A percentile compares a stretch with the other conserved stretches of the same genome.
Evolutionary conservation across 2,329 filamentous ascomycete species (phyloP).

Genomic region (Verticillium nonalfalfae): DNA sequence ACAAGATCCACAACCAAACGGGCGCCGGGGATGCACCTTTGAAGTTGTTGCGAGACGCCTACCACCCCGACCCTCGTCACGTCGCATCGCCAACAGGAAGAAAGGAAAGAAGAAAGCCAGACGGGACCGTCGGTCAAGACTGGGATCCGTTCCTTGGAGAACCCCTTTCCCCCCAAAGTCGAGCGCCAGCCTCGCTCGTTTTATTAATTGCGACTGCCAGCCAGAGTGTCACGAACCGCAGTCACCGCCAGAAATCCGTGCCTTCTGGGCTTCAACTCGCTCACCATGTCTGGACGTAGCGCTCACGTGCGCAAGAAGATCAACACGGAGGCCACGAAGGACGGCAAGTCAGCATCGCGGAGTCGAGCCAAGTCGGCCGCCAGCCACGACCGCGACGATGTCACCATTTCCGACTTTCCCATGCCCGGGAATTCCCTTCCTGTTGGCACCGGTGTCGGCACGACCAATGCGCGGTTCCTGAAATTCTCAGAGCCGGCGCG

Average conservation of each 20-base stretch:
- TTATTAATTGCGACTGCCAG: background rate
- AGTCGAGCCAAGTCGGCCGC: slow-evolving; percentile 28
- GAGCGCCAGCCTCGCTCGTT: background rate
- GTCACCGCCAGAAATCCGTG: background rate
- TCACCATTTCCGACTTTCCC: slow-evolving; percentile 27
- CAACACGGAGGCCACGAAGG: slow-evolving; percentile 35
- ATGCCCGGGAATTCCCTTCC: slow-evolving; percentile 23
- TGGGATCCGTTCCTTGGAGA: background rate
- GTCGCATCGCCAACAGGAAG: background rate
- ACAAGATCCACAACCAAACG: background rate
- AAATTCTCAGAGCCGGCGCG: slow-evolving; percentile 35
- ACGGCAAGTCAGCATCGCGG: slow-evolving; percentile 19
- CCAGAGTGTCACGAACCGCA: background rate
- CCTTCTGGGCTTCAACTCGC: background rate
- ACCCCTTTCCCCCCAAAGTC: background rate
- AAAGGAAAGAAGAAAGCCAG: background rate
- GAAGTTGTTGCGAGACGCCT: background rate
- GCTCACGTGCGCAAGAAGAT: slow-evolving; percentile 54
- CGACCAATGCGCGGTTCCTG: slow-evolving; percentile 35
- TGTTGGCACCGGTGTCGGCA: slow-evolving; percentile 30
- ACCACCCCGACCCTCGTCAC: background rate
- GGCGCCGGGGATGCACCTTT: background rate
- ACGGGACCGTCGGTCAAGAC: background rate
- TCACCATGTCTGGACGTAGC: slow-evolving; percentile 50
- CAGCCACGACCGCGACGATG: slow-evolving; percentile 32